phyloP scores from a whole-genome alignment of 2,329 filamentous ascomycete species.

The Alternaria sp. region DNA sequence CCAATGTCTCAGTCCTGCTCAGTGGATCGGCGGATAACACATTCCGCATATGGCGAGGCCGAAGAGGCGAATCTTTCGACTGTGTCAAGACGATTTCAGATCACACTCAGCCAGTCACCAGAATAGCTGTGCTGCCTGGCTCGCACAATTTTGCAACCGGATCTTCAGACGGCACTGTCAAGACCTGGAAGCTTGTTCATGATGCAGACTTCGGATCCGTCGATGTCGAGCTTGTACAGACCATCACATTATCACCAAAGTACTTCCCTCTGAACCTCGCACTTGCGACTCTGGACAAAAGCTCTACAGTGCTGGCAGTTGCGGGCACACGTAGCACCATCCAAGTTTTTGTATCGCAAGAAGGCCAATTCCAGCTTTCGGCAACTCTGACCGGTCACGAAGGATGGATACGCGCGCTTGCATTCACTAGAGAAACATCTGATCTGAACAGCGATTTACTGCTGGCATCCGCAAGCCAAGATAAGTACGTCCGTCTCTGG shows the following conservation, averaged over 20 bases:
- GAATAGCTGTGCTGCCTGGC: conserved; percentile 57
- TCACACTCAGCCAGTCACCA: conserved; percentile 78
- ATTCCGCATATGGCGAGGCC: conserved; percentile 67
- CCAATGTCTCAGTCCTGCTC: conserved; percentile 66
- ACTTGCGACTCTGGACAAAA: conserved; percentile 65
- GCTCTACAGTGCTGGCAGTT: conserved; percentile 74
- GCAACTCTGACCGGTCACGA: conserved; percentile 88
- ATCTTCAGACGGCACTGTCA: conserved; percentile 67
- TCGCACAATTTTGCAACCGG: conserved; percentile 63
- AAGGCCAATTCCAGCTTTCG: conserved; percentile 69
- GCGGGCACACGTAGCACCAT: conserved; percentile 84
- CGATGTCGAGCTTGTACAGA: conserved; percentile 48
- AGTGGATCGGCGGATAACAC: conserved; percentile 83
- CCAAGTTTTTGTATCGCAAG: conserved; percentile 74
- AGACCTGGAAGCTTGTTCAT: conserved; percentile 69
- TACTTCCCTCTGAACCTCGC: conserved; percentile 84
- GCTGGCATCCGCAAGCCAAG: conserved; percentile 92
- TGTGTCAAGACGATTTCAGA: conserved; percentile 62
- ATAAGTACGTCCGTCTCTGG: conserved; percentile 97
- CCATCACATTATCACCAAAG: conserved; percentile 74
- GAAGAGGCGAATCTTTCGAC: conserved; percentile 45
- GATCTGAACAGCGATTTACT: conserved; percentile 70
- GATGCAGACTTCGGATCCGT: conserved; percentile 35
- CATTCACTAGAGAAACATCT: conserved; percentile 71
- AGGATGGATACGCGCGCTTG: conserved; percentile 89